Conservation (phyloP, 2,329 filamentous ascomycete species). For the Xylariales sp. region DNA sequence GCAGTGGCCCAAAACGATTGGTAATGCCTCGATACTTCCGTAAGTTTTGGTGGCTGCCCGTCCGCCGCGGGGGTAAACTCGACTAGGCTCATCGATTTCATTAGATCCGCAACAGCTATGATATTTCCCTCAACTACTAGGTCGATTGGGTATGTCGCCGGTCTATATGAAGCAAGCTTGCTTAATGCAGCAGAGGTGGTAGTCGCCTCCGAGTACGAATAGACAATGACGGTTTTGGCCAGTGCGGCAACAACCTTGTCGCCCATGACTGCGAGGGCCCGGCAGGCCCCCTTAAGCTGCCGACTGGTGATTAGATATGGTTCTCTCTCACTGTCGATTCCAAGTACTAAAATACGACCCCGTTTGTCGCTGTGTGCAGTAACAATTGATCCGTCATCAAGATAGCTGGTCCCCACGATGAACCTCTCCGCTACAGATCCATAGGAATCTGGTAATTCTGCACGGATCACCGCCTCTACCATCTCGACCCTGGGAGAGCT, state of each 20-base stretch:
- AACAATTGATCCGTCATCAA: conserved; percentile 67
- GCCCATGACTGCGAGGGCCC: conserved; percentile 78
- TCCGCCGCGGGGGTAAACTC: conserved; percentile 72
- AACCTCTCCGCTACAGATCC: conserved; percentile 78
- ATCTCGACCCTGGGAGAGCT: conserved; percentile 69
- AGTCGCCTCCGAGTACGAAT: conserved; percentile 67
- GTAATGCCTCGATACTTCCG: conserved; percentile 82
- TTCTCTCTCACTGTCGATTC: conserved; percentile 79
- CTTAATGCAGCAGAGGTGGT: conserved; percentile 68
- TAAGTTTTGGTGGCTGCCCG: conserved; percentile 70
- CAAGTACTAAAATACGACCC: conserved; percentile 86
- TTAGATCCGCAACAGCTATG: conserved; percentile 89
- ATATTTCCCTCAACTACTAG: conserved; percentile 77
- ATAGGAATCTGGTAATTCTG: conserved; percentile 71
- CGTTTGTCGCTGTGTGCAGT: conserved; percentile 61
- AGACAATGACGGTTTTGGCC: conserved; percentile 83
- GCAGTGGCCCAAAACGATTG: conserved; percentile 86
- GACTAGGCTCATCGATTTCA: conserved; percentile 89
- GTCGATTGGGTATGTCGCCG: conserved; percentile 85
- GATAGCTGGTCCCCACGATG: conserved; percentile 87
- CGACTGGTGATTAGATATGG: conserved; percentile 78
- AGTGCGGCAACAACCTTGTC: conserved; percentile 86
- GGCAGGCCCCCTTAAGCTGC: conserved; percentile 81
- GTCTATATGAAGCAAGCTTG: conserved; percentile 81
- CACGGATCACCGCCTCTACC: conserved; percentile 84